Conservation (phyloP, 768 basidiomycete genomes). For the Leccinum ochraceum region DNA sequence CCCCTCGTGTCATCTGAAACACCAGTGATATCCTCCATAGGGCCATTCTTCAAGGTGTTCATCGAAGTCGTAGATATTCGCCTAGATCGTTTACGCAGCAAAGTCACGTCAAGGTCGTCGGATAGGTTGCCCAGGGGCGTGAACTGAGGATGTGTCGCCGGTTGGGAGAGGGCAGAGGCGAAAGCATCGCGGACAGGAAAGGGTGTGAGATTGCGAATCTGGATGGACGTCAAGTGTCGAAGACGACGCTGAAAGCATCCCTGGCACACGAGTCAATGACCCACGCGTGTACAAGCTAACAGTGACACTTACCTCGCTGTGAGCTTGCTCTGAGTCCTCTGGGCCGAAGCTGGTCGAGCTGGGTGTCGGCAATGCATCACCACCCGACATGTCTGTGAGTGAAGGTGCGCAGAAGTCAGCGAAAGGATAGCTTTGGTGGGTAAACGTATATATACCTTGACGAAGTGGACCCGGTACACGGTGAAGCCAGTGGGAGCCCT, state of each 20-base stretch:
- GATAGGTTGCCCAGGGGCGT: conserved; percentile 55
- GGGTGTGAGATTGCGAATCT: conserved; percentile 81
- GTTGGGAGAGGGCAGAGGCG: conserved; percentile 71
- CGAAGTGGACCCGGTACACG: neutral
- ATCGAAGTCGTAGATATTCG: conserved; percentile 61
- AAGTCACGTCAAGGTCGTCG: conserved; percentile 69
- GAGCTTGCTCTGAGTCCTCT: conserved; percentile 10
- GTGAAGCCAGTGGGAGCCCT: neutral
- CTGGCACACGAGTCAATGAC: conserved; percentile 12
- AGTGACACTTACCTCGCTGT: conserved; percentile 17
- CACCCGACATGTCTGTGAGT: conserved; percentile 24
- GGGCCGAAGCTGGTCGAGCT: conserved; percentile 18
- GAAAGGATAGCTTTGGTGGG: neutral
- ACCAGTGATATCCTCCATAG: conserved; percentile 44
- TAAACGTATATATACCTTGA: conserved; percentile 8
- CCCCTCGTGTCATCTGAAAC: conserved; percentile 28
- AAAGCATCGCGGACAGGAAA: conserved; percentile 76
- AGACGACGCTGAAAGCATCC: conserved; percentile 56
- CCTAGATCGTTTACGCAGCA: conserved; percentile 59
- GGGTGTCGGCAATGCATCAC: conserved; percentile 16
- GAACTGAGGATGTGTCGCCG: conserved; percentile 62
- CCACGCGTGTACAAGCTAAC: neutral
- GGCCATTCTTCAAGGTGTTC: conserved; percentile 46
- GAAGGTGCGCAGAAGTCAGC: neutral
- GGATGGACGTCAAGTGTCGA: conserved; percentile 70